Evolutionary conservation across 768 basidiomycete genomes (phyloP).

Genomic region (Leccinum ochraceum): DNA sequence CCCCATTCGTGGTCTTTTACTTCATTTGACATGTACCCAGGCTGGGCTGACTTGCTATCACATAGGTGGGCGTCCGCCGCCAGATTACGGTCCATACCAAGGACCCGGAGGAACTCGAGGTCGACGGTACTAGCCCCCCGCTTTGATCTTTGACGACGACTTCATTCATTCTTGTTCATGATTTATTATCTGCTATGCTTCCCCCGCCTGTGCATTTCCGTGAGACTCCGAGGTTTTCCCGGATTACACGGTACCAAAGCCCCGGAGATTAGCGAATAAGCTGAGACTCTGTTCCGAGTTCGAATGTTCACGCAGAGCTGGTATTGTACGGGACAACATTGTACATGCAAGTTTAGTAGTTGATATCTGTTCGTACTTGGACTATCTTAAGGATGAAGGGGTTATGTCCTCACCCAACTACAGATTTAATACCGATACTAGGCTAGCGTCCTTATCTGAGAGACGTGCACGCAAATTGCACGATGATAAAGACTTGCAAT

Average conservation of each 20-base stretch:
- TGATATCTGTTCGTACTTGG: no score
- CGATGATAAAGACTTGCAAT: no score
- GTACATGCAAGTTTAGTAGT: no score
- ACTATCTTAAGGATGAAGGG: no score
- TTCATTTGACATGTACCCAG: not conserved
- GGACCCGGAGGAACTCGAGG: conserved; percentile 58
- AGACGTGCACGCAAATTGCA: no score
- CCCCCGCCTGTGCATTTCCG: conserved; percentile 3
- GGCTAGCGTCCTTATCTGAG: no score
- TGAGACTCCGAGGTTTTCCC: not conserved
- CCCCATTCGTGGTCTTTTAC: conserved; percentile 34
- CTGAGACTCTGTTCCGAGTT: not conserved
- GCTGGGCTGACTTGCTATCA: conserved; percentile 7
- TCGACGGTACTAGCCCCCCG: conserved; percentile 38
- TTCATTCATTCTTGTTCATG: conserved; percentile 14
- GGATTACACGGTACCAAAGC: conserved; percentile 1
- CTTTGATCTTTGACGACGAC: not conserved
- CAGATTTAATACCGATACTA: no score
- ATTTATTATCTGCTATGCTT: conserved; percentile 15
- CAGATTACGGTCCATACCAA: conserved; percentile 85
- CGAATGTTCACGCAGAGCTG: not conserved
- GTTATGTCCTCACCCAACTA: no score
- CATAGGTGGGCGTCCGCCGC: conserved; percentile 70
- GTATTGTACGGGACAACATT: not conserved
- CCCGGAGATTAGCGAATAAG: not conserved